Evolutionary conservation across 352 stramenopile species (phyloP).

Genomic region (Phytophthora rubi): DNA sequence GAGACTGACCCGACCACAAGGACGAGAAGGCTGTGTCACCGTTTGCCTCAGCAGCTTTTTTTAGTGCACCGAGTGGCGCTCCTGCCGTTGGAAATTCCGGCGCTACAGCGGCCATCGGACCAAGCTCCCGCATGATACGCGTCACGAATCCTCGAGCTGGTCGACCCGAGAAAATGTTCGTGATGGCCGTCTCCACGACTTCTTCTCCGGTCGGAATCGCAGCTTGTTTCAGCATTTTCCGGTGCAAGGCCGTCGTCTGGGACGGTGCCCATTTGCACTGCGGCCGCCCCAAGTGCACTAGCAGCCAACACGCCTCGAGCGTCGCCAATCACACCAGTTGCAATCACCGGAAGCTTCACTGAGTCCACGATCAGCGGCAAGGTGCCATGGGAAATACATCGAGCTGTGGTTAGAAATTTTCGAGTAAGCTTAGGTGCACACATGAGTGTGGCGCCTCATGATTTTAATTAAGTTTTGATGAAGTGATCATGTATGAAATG

Average conservation of each 20-base stretch:
- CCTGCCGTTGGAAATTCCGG: conserved; percentile 33
- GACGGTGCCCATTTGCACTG: conserved; percentile 68
- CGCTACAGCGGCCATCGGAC: conserved; percentile 31
- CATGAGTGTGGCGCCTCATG: no score
- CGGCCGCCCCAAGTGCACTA: conserved; percentile 51
- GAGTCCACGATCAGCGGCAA: conserved; percentile 47
- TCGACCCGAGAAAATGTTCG: conserved; percentile 49
- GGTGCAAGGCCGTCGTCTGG: conserved; percentile 39
- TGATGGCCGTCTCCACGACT: conserved; percentile 31
- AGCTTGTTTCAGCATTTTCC: conserved; percentile 42
- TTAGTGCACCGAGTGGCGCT: conserved; percentile 24
- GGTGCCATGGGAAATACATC: not conserved
- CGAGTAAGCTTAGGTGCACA: no score
- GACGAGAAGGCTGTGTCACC: conserved; percentile 37
- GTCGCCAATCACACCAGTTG: conserved; percentile 63
- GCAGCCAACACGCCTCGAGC: conserved; percentile 46
- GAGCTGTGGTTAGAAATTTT: conserved; percentile 12
- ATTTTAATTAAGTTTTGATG: no score
- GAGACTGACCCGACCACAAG: conserved; percentile 37
- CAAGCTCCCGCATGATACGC: conserved; percentile 42
- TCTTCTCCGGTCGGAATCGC: conserved; percentile 27
- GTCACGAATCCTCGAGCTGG: conserved; percentile 55
- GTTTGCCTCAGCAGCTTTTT: conserved; percentile 24
- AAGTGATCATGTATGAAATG: no score
- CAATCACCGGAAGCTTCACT: conserved; percentile 55